Conservation (phyloP, 2,329 filamentous ascomycete genomes). For the Cordyceps cicadae region DNA sequence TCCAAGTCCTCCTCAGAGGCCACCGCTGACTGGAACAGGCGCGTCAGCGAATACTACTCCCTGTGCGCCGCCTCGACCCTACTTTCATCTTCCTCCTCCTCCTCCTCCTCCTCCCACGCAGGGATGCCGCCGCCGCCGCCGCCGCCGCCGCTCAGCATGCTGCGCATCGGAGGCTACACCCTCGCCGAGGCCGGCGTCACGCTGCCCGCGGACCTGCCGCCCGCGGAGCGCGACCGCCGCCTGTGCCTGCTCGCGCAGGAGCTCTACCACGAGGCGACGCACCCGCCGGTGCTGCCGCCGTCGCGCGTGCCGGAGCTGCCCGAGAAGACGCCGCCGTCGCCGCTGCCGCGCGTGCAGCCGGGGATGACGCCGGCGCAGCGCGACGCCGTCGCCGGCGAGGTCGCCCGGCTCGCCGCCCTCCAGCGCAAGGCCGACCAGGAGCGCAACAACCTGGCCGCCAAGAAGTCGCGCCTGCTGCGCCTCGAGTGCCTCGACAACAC, state of each 20-base stretch:
- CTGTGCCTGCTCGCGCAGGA: constrained; percentile 17
- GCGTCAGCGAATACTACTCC: too few relatives aligned
- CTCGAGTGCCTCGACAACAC: constrained; percentile 20
- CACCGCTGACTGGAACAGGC: neutral
- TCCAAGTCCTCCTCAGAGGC: neutral
- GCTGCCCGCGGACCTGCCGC: constrained; percentile 14
- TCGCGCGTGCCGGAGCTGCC: constrained; percentile 20
- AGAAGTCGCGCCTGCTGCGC: constrained; percentile 25
- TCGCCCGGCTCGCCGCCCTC: constrained; percentile 13
- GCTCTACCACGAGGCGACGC: constrained; percentile 15
- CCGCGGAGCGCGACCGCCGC: constrained; percentile 16
- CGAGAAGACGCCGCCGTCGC: constrained; percentile 19
- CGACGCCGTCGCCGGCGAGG: constrained; percentile 11
- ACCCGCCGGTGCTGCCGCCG: constrained; percentile 22
- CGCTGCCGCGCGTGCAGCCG: constrained; percentile 15
- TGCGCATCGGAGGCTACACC: constrained; percentile 14
- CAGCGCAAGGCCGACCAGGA: constrained; percentile 23
- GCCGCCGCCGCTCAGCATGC: neutral
- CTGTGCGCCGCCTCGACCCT: neutral
- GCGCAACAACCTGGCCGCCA: constrained; percentile 32
- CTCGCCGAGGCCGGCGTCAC: constrained; percentile 17
- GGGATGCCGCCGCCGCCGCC: neutral
- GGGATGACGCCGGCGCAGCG: neutral
- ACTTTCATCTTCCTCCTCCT: neutral
- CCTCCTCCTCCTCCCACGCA: neutral